Conservation (phyloP, 345 rosid species). For the Rhodomyrtus tomentosa region DNA sequence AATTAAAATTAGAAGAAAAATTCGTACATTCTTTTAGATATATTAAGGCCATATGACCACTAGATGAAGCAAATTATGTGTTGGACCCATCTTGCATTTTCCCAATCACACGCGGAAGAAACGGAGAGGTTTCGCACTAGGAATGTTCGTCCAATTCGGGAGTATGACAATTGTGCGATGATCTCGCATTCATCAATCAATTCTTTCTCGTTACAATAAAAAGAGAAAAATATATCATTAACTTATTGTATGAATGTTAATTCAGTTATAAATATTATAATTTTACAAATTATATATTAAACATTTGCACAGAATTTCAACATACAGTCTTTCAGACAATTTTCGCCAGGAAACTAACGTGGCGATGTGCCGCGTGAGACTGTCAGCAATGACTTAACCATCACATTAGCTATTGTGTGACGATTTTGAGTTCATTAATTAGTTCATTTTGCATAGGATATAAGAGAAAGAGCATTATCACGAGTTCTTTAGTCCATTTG, state of each 20-base stretch:
- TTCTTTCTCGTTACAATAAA: not conserved
- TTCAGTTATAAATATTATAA: not conserved
- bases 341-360: too few species aligned
- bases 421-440: not conserved
- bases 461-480: not conserved
- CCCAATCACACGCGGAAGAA: not conserved
- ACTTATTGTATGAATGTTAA: not conserved
- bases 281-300: too few species aligned
- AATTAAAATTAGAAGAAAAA: not conserved
- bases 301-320: not conserved
- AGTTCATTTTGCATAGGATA: not conserved
- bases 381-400: too few species aligned
- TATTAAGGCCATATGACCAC: not conserved
- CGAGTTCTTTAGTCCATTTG: not conserved
- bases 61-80: not conserved
- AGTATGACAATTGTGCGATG: not conserved
- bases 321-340: not conserved
- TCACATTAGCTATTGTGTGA: not conserved
- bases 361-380: too few species aligned
- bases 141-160: not conserved
- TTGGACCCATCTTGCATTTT: not conserved
- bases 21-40: not conserved
- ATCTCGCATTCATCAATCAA: not conserved
- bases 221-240: not conserved
- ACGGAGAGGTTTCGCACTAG: not conserved